Conservation (phyloP, 2,329 filamentous ascomycete genomes). For the Cladophialophora bantiana region DNA sequence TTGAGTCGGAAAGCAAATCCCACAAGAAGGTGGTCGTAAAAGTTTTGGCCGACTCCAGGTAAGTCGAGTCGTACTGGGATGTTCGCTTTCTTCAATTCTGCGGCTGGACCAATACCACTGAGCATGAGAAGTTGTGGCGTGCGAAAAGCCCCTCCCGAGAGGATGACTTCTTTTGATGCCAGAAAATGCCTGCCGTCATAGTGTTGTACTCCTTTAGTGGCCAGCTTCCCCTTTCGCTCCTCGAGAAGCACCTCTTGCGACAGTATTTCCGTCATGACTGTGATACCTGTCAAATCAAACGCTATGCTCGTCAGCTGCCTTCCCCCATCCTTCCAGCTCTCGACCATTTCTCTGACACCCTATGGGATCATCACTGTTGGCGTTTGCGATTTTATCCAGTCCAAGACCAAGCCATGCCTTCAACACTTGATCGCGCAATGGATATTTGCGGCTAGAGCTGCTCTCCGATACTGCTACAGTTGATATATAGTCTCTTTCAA, state of each 20-base stretch:
- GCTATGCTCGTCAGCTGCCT: slow-evolving; percentile 43
- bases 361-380: slow-evolving; percentile 42
- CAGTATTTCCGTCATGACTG: slow-evolving; percentile 41
- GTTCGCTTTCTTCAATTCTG: slow-evolving; percentile 59
- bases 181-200: slow-evolving; percentile 42
- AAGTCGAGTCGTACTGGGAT: slow-evolving; percentile 64
- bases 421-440: slow-evolving; percentile 46
- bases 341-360: slow-evolving; percentile 44
- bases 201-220: slow-evolving; percentile 42
- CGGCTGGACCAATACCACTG: slow-evolving; percentile 65
- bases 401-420: slow-evolving; percentile 49
- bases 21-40: slow-evolving; percentile 60
- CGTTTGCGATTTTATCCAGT: slow-evolving; percentile 38
- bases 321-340: slow-evolving; percentile 42
- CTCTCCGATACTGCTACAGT: slow-evolving; percentile 42
- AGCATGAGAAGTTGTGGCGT: slow-evolving; percentile 70
- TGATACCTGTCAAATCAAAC: slow-evolving; percentile 41
- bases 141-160: slow-evolving; percentile 65
- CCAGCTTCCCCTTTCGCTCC: slow-evolving; percentile 26
- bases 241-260: slow-evolving; percentile 40
- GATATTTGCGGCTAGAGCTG: slow-evolving; percentile 47
- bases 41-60: slow-evolving; percentile 68
- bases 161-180: slow-evolving; percentile 55
- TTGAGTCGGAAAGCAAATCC: slow-evolving; percentile 24
- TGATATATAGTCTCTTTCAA: slow-evolving; percentile 48